Evolutionary conservation across 495 filamentous ascomycete species (phyloP).

Genomic region (Aspergillus nidulans): DNA sequence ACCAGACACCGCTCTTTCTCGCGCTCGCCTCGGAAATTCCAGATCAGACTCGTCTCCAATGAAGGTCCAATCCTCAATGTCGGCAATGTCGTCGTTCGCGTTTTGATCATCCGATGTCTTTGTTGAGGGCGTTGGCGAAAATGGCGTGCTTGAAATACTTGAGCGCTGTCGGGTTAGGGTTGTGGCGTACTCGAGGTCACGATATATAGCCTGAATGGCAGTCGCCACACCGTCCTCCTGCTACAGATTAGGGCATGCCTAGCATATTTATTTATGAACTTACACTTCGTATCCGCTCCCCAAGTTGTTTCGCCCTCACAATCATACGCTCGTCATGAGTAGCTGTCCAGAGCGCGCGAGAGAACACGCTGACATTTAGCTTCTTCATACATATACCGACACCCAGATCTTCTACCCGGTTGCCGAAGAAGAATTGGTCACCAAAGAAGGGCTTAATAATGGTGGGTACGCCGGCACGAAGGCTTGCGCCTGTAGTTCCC

Average conservation of each 20-base stretch:
- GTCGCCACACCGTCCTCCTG: conserved; percentile 86
- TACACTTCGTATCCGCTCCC: conserved; percentile 83
- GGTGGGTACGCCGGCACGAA: conserved; percentile 88
- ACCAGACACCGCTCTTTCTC: conserved; percentile 29
- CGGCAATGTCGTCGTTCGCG: conserved; percentile 42
- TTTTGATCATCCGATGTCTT: conserved; percentile 32
- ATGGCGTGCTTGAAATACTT: conserved; percentile 37
- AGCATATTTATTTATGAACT: conserved; percentile 20
- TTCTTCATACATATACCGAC: conserved; percentile 89
- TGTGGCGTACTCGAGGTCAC: conserved; percentile 94
- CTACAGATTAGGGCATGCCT: not conserved
- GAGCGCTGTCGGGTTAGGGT: conserved; percentile 67
- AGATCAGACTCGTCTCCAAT: conserved; percentile 62
- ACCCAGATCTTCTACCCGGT: conserved; percentile 82
- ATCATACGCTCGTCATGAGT: conserved; percentile 88
- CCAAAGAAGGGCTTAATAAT: conserved; percentile 97
- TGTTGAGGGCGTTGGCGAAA: conserved; percentile 36
- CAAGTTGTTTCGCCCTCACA: conserved; percentile 71
- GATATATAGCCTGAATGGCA: conserved; percentile 90
- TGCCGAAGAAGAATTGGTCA: conserved; percentile 94
- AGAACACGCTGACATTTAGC: conserved; percentile 77
- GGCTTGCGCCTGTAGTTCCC: conserved; percentile 90
- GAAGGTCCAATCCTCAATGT: conserved; percentile 67
- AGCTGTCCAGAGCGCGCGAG: conserved; percentile 85
- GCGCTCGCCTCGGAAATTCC: conserved; percentile 44